Percentiles rank a stretch among this genome's conserved stretches.
Conservation (phyloP, 352 stramenopile species). For the Pythium inflatum region DNA sequence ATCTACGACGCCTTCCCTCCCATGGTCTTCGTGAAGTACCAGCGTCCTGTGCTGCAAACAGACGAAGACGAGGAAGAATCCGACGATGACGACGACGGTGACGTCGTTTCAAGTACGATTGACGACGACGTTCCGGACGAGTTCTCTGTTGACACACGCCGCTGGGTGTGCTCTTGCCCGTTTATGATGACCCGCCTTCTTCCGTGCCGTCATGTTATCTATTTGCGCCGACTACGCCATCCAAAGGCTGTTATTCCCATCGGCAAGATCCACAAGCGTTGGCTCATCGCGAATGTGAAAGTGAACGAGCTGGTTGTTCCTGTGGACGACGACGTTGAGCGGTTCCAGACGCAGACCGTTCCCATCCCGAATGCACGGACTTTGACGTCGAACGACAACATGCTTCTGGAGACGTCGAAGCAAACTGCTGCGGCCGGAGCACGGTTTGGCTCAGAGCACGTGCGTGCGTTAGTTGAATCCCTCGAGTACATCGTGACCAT, state of each 20-base stretch:
- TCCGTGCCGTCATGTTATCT: not conserved
- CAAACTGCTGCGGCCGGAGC: no score
- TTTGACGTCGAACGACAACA: no score
- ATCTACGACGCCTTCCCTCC: not conserved
- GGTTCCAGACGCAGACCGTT: no score
- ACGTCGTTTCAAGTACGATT: not conserved
- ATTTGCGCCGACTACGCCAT: not conserved
- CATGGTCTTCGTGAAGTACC: no score
- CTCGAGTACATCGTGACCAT: no score
- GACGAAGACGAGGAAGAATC: not conserved
- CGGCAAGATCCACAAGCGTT: conserved; percentile 1
- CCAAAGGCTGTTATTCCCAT: conserved; percentile 4
- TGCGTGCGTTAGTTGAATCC: no score
- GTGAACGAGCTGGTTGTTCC: not conserved
- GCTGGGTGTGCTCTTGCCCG: conserved; percentile 5
- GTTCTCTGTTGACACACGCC: not conserved
- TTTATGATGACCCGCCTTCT: conserved; percentile 10
- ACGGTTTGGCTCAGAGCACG: no score
- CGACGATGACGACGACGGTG: not conserved
- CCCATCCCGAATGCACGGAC: no score
- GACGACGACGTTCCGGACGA: conserved; percentile 7
- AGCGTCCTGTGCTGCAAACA: no score
- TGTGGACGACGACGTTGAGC: not conserved
- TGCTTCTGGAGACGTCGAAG: no score
- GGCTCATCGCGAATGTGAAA: conserved; percentile 10